Conservation (phyloP, 495 filamentous ascomycete genomes). For the Polyplosphaeria fusca region DNA sequence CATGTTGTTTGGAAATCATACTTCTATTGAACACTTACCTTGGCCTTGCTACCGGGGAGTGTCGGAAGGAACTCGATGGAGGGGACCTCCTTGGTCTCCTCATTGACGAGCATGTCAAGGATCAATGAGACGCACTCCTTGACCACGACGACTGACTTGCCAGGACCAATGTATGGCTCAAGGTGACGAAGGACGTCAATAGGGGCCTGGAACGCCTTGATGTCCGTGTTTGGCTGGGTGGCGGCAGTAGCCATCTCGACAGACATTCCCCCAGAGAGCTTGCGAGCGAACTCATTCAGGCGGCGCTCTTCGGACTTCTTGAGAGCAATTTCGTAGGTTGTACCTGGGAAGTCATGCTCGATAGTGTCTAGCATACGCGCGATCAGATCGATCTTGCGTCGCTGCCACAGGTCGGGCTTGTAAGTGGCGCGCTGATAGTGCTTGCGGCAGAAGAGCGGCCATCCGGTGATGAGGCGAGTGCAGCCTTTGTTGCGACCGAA, state of each 20-base stretch:
- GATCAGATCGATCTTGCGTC: constrained; percentile 26
- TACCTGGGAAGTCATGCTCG: constrained; percentile 26
- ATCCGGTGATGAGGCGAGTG: constrained; percentile 24
- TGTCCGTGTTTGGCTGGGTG: neutral
- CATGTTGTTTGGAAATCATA: too few relatives aligned
- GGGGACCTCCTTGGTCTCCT: constrained; percentile 14
- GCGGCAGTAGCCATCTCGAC: neutral
- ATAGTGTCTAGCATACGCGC: constrained; percentile 22
- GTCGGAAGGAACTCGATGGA: constrained; percentile 27
- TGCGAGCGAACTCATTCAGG: constrained; percentile 19
- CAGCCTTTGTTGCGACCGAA: constrained; percentile 35
- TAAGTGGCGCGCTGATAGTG: constrained; percentile 35
- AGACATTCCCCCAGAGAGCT: neutral
- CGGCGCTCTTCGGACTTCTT: constrained; percentile 31
- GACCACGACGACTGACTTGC: constrained; percentile 15
- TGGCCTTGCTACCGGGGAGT: neutral
- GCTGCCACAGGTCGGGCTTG: constrained; percentile 22
- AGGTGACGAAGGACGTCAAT: constrained; percentile 20
- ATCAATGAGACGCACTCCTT: neutral
- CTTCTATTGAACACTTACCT: too few relatives aligned
- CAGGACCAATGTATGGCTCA: neutral
- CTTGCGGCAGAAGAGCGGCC: constrained; percentile 33
- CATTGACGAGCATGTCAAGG: constrained; percentile 10
- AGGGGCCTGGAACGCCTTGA: constrained; percentile 19
- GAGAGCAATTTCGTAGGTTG: constrained; percentile 21